A percentile compares a stretch with the other conserved stretches of the same genome.
These are phyloP conservation scores for Lupinus albus DNA, from an alignment of 306 rosid genomes.

Conservation along the genomic window DNA sequence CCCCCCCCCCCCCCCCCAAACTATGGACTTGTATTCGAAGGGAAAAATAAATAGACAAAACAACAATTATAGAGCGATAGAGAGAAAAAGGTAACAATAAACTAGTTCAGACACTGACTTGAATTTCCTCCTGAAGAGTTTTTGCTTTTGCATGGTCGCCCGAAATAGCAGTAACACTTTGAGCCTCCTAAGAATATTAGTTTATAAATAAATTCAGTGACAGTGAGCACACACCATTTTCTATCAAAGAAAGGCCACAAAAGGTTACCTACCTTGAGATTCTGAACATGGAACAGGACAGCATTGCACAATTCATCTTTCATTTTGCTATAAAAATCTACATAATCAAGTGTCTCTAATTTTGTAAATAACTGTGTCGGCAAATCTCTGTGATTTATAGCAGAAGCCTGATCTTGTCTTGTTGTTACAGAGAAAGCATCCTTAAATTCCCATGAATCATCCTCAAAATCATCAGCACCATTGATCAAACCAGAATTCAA, in stretches of 20 bases:
- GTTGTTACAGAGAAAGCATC: slow-evolving; percentile 52
- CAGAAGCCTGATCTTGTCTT: slow-evolving; percentile 43
- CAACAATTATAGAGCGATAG: slow-evolving; percentile 9
- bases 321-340: slow-evolving; percentile 70
- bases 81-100: slow-evolving; percentile 6
- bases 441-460: slow-evolving; percentile 81
- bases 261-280: slow-evolving; percentile 60
- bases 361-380: slow-evolving; percentile 38
- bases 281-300: slow-evolving; percentile 59
- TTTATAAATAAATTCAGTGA: slow-evolving; percentile 39
- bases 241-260: slow-evolving; percentile 34
- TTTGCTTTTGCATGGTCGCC: slow-evolving; percentile 57
- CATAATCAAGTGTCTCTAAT: slow-evolving; percentile 52
- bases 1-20: too few relatives aligned
- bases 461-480: slow-evolving; percentile 59
- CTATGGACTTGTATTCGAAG: too few relatives aligned
- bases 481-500: slow-evolving; percentile 50
- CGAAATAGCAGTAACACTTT: slow-evolving; percentile 48
- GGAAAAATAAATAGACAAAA: slow-evolving; percentile 18
- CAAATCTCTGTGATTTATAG: slow-evolving; percentile 47
- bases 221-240: slow-evolving; percentile 19
- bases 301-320: slow-evolving; percentile 58
- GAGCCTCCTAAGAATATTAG: slow-evolving; percentile 58
- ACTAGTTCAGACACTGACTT: slow-evolving; percentile 55
- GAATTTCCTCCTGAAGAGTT: slow-evolving; percentile 62